Percentiles rank a stretch among this genome's conserved stretches.
Conservation (phyloP, 2,329 filamentous ascomycete genomes). For the Penicillium sp. region DNA sequence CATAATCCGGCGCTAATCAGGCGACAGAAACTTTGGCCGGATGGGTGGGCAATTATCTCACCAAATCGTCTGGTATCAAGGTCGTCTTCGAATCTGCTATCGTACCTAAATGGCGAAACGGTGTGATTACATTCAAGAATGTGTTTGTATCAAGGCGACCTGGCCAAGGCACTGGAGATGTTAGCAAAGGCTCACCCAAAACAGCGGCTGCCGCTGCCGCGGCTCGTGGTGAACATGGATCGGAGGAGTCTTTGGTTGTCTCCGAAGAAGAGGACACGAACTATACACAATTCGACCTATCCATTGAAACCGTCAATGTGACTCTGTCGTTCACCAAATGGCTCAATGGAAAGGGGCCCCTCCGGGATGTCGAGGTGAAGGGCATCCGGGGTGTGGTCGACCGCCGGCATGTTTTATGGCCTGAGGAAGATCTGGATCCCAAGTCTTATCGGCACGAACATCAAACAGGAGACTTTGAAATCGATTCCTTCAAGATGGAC, state of each 20-base stretch:
- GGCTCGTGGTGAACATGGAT: constrained; percentile 45
- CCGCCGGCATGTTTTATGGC: constrained; percentile 73
- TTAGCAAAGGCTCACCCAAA: constrained; percentile 84
- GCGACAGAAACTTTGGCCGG: constrained; percentile 77
- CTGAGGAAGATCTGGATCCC: constrained; percentile 65
- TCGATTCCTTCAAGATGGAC: constrained; percentile 93
- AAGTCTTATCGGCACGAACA: constrained; percentile 83
- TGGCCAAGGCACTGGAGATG: constrained; percentile 71
- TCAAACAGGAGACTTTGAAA: constrained; percentile 88
- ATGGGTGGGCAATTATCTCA: constrained; percentile 93
- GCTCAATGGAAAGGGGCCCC: constrained; percentile 92
- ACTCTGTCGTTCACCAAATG: constrained; percentile 97
- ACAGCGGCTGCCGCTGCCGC: constrained; percentile 77
- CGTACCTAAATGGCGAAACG: constrained; percentile 90
- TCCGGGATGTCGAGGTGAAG: constrained; percentile 89
- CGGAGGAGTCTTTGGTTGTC: constrained; percentile 32
- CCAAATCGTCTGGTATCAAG: constrained; percentile 83
- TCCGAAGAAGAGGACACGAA: constrained; percentile 76
- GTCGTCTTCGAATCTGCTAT: constrained; percentile 97
- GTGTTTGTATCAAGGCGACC: constrained; percentile 91
- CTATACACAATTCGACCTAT: constrained; percentile 95
- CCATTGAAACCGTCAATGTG: constrained; percentile 90
- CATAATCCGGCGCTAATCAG: constrained; percentile 1
- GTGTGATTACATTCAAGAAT: constrained; percentile 93
- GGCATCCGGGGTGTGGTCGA: constrained; percentile 90